Base-by-base conservation (phyloP, 2,329 filamentous ascomycete species). In the Chrysoporthe cubensis region DNA sequence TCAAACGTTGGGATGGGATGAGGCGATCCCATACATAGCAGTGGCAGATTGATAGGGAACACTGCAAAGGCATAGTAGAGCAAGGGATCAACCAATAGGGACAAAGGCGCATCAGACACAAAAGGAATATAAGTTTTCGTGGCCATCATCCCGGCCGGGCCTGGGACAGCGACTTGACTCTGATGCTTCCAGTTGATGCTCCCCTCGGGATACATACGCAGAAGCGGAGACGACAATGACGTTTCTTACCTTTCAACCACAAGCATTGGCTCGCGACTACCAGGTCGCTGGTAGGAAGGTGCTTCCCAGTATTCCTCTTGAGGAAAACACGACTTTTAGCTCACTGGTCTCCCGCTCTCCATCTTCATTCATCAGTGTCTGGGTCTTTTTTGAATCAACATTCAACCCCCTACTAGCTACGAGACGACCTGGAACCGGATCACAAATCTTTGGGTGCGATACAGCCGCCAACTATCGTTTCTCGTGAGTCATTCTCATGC, bases 51-150 rank as follows among this genome's bases (percentile, higher is more conserved):
- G 60, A 48, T 44, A 62, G 21, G 43, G 26, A 34, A 43, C 13
- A 37, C 44, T 48, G 18, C 60, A 34, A 21, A 50, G 34, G 60
- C 60, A 62, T 50, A 62, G 5, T 62, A 37, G 43, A 48, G 59
- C 59, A 62, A 7, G 37, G 43, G 26, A n/a, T 61, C 40, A 13
- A 60, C 16, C 18, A 40, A 4, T 4, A 58, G 6, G 54, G 54
- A 54, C 56, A 50, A 37, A 18, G 44, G 56, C 56, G n/a, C 56
- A 60, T n/a, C 32, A 42, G 43, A 50, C 26, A 37, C 21, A 52
- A 26, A 59, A 59, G 50, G 43, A 44, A 46, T 58, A 58, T 40
- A n/a, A 48, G 13, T 9, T 26, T 50, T 43, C 34, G 48, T 64
- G 62, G 58, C 21, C 52, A n/a, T 56, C 62, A 46, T 43, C 5